Conservation (phyloP, 75 land plant genomes). For the Picea glauca region DNA sequence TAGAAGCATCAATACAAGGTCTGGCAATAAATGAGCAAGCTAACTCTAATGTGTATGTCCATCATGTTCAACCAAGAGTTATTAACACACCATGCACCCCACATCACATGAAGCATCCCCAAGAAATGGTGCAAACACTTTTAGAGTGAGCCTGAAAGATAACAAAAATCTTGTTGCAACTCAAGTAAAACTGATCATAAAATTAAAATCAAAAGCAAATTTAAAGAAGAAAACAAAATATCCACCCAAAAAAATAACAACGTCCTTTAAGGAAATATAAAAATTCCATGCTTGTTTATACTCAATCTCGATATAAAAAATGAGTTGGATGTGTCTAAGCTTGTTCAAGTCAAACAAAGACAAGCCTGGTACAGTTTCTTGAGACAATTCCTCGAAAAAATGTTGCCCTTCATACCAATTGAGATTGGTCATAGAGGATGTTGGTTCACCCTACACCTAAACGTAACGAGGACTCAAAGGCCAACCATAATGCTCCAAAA, state of each 20-base stretch:
- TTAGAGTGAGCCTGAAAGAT: too few relatives aligned
- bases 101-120: too few relatives aligned
- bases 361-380: conserved; percentile 57
- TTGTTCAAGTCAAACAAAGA: conserved; percentile 72
- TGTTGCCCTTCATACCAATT: conserved; percentile 29
- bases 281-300: conserved; percentile 58
- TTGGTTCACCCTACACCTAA: conserved; percentile 58
- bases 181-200: background rate
- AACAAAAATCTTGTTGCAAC: background rate
- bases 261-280: background rate
- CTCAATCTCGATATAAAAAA: conserved; percentile 74
- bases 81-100: too few relatives aligned
- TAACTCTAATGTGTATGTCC: too few relatives aligned
- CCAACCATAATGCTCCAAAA: too few relatives aligned
- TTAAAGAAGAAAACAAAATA: background rate
- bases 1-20: too few relatives aligned
- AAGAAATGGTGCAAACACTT: too few relatives aligned
- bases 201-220: too few relatives aligned
- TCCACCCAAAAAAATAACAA: background rate
- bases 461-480: conserved; percentile 33
- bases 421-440: conserved; percentile 30
- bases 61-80: too few relatives aligned
- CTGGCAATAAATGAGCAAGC: too few relatives aligned
- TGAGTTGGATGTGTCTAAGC: conserved; percentile 59
- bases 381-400: conserved; percentile 85